These are phyloP conservation scores for Eustoma russellianum DNA, from an alignment of 257 asterid species.

Conservation along the genomic window DNA sequence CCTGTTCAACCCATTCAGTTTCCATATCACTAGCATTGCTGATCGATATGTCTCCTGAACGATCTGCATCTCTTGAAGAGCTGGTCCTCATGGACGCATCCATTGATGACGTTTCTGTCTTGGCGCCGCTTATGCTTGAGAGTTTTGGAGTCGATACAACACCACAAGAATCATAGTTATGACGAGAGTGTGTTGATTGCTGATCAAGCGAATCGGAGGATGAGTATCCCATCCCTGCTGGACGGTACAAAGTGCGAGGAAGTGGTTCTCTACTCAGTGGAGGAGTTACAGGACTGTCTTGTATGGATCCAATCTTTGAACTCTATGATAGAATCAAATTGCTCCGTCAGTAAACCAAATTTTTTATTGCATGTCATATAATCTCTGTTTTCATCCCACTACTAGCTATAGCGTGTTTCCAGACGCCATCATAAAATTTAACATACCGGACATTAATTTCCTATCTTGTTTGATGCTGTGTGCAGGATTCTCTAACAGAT, in stretches of 20 bases:
- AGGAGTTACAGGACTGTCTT: constrained; percentile 84
- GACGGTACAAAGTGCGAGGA: constrained; percentile 53
- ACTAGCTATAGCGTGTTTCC: too few relatives aligned
- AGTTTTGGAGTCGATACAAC: constrained; percentile 77
- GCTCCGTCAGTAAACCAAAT: background rate
- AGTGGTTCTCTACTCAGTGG: constrained; percentile 62
- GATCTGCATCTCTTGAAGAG: constrained; percentile 76
- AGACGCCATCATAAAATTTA: too few relatives aligned
- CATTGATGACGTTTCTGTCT: constrained; percentile 35
- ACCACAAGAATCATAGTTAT: constrained; percentile 44
- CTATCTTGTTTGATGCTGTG: background rate
- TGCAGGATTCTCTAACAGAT: too few relatives aligned
- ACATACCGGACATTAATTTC: background rate
- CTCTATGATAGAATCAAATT: constrained; percentile 16
- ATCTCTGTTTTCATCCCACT: too few relatives aligned
- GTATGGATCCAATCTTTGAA: constrained; percentile 52
- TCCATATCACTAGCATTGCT: constrained; percentile 91
- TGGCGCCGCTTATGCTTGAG: constrained; percentile 49
- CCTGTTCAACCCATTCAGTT: constrained; percentile 92
- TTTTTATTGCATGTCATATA: too few relatives aligned
- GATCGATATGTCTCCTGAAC: constrained; percentile 70
- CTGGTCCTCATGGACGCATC: constrained; percentile 74
- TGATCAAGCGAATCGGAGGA: constrained; percentile 61
- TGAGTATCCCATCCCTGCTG: constrained; percentile 51
- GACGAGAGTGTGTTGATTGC: constrained; percentile 36